A percentile compares a stretch with the other conserved stretches of the same genome.
These are phyloP conservation scores for Backusella luteola DNA, from an alignment of 192 early-diverging fungal genomes.

Conservation along the genomic window DNA sequence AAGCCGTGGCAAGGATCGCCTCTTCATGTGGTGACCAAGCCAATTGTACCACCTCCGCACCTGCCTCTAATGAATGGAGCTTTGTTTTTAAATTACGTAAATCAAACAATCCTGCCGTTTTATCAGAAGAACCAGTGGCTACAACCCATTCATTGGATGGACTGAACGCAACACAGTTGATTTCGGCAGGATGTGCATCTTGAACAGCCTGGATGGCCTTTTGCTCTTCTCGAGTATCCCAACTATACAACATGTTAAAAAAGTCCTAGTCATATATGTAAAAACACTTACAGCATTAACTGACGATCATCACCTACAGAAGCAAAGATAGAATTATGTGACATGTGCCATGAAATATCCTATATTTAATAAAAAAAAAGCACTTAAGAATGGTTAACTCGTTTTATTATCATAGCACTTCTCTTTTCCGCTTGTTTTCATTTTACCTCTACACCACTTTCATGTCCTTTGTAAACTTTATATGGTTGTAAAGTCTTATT, in stretches of 20 bases:
- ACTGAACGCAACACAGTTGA: constrained; percentile 96
- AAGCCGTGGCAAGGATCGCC: constrained; percentile 86
- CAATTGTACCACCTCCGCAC: constrained; percentile 90
- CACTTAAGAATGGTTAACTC: neutral
- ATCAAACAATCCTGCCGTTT: constrained; percentile 95
- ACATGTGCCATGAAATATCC: constrained; percentile 93
- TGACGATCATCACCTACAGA: constrained; percentile 96
- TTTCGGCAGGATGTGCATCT: constrained; percentile 81
- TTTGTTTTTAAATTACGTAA: constrained; percentile 84
- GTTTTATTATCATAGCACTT: neutral
- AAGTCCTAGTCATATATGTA: neutral
- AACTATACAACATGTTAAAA: constrained; percentile 48
- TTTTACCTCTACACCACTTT: constrained; percentile 83
- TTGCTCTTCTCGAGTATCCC: constrained; percentile 86
- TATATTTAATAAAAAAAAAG: constrained; percentile 18
- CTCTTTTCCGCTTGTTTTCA: neutral
- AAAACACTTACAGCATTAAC: constrained; percentile 75
- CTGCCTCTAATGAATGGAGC: constrained; percentile 80
- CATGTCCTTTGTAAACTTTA: constrained; percentile 81
- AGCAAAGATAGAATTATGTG: constrained; percentile 87
- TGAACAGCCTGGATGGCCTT: constrained; percentile 70
- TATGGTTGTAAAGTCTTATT: constrained; percentile 72
- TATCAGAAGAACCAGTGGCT: constrained; percentile 93
- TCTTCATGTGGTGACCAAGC: constrained; percentile 93
- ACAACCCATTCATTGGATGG: constrained; percentile 87